These are phyloP conservation scores for Tulasnella sp. DNA, from an alignment of 768 basidiomycete genomes.

Conservation along the genomic window DNA sequence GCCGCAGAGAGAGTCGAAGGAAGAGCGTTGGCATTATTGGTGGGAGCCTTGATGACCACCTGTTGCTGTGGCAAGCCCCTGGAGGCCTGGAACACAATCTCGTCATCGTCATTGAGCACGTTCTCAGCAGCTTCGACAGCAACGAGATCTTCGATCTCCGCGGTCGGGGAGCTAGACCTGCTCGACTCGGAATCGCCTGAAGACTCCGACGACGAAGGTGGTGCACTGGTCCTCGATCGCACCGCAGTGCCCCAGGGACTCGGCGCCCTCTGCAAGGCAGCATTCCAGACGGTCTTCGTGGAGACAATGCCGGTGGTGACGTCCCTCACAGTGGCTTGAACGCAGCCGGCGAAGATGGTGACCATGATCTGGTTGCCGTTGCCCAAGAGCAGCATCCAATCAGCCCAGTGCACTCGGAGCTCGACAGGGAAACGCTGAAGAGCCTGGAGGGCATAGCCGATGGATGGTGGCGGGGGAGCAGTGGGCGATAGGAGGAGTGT, in stretches of 20 bases:
- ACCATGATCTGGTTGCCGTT: slow-evolving; percentile 29
- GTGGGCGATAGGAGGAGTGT: slow-evolving; percentile 29
- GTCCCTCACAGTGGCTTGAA: slow-evolving; percentile 3
- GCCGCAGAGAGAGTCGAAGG: slow-evolving; percentile 19
- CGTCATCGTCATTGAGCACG: slow-evolving; percentile 32
- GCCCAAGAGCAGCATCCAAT: slow-evolving; percentile 30
- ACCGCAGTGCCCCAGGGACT: slow-evolving; percentile 29
- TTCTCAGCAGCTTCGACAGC: slow-evolving; percentile 34
- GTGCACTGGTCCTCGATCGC: slow-evolving; percentile 31
- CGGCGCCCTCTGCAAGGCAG: slow-evolving; percentile 18
- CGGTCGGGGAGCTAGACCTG: slow-evolving; percentile 16
- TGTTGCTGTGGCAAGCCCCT: neutral
- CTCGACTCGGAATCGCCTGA: slow-evolving; percentile 12
- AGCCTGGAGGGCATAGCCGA: slow-evolving; percentile 16
- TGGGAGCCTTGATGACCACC: neutral
- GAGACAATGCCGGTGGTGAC: slow-evolving; percentile 16
- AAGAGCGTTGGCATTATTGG: neutral
- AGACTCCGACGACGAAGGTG: slow-evolving; percentile 32
- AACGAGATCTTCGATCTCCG: slow-evolving; percentile 15
- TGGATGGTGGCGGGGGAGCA: slow-evolving; percentile 21
- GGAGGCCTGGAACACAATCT: slow-evolving; percentile 16
- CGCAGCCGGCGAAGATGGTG: slow-evolving; percentile 23
- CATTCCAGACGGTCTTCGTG: slow-evolving; percentile 31
- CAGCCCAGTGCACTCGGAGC: slow-evolving; percentile 27
- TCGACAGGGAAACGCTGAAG: slow-evolving; percentile 8